phyloP scores from a whole-genome alignment of 306 rosid species.

The Castanea mollissima region DNA sequence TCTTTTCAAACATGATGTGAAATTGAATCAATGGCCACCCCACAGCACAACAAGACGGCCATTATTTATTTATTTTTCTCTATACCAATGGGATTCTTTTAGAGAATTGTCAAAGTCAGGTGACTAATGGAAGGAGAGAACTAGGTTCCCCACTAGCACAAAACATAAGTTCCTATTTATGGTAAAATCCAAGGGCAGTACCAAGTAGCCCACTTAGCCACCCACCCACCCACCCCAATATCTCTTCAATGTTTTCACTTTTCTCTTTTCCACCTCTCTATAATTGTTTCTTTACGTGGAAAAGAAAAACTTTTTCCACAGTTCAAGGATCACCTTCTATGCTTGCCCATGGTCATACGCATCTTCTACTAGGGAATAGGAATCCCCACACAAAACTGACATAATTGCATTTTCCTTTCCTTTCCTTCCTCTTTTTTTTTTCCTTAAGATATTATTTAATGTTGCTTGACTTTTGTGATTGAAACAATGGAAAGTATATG shows the following conservation, averaged over 20 bases:
- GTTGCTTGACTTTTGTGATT: conserved; percentile 37
- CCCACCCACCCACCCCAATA: conserved; percentile 28
- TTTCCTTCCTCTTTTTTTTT: conserved; percentile 2
- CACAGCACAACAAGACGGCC: neutral
- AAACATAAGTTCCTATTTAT: conserved; percentile 29
- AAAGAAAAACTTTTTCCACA: conserved; percentile 78
- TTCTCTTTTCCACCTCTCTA: conserved; percentile 36
- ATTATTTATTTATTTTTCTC: neutral
- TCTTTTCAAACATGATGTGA: neutral
- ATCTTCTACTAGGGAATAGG: conserved; percentile 52
- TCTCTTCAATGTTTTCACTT: conserved; percentile 28
- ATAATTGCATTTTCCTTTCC: conserved; percentile 8
- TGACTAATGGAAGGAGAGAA: conserved; percentile 31
- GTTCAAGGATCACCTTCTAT: conserved; percentile 54
- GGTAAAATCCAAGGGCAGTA: conserved; percentile 27
- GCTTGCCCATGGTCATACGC: conserved; percentile 44
- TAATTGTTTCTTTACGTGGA: conserved; percentile 44
- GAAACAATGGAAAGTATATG: conserved; percentile 29
- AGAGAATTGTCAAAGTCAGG: conserved; percentile 10
- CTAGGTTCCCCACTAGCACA: conserved; percentile 38
- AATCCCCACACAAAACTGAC: conserved; percentile 37
- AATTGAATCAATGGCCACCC: neutral
- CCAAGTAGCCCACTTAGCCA: conserved; percentile 29
- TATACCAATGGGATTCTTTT: neutral
- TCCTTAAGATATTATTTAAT: conserved; percentile 23